These are phyloP conservation scores for Schoenoplectus triqueter DNA, from an alignment of 202 grass and related monocot genomes.

Conservation along the genomic window DNA sequence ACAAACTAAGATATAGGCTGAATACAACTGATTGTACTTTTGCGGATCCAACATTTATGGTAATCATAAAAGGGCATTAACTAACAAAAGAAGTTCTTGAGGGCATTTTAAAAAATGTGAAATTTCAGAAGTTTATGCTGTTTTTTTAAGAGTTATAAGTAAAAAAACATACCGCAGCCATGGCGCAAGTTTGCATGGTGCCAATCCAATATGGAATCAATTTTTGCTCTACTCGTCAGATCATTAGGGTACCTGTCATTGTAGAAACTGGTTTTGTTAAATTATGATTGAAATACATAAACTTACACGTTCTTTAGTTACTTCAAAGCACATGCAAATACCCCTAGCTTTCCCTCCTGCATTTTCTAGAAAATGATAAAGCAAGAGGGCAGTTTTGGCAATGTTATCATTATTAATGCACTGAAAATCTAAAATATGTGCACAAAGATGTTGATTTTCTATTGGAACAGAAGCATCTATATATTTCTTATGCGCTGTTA, in stretches of 20 bases:
- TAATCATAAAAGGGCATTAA: neutral
- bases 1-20: neutral
- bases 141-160: neutral
- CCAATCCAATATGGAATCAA: slow-evolving; percentile 90
- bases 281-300: neutral
- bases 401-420: slow-evolving; percentile 11
- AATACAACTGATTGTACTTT: neutral
- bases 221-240: slow-evolving; percentile 73
- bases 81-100: neutral
- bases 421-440: neutral
- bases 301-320: neutral
- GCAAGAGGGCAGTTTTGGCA: neutral
- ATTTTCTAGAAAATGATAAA: neutral
- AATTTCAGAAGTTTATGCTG: neutral
- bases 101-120: neutral
- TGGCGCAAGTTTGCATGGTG: slow-evolving; percentile 81
- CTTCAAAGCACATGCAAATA: neutral
- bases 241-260: slow-evolving; percentile 72
- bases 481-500: slow-evolving; percentile 7
- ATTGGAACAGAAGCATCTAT: neutral
- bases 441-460: slow-evolving; percentile 1
- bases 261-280: neutral
- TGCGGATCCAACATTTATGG: neutral
- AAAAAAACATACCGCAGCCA: slow-evolving; percentile 55
- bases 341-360: neutral